Conservation (phyloP, 345 rosid species). For the Draba incana region DNA sequence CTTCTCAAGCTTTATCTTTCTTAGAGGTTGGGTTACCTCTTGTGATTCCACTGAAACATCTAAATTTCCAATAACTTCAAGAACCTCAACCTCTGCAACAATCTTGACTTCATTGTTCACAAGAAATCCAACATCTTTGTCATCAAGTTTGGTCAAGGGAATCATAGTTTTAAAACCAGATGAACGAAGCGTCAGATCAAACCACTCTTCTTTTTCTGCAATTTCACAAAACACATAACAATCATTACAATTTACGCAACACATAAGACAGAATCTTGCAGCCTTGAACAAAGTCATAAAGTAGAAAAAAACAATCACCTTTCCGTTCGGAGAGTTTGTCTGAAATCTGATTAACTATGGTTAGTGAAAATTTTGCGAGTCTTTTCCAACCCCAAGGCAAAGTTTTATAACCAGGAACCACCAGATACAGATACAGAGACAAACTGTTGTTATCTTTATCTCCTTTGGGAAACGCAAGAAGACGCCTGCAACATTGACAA, state of each 20-base stretch:
- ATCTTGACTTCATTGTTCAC: conserved; percentile 56
- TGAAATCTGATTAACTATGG: conserved; percentile 60
- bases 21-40: neutral
- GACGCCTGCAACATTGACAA: conserved; percentile 54
- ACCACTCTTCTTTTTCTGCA: conserved; percentile 13
- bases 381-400: conserved; percentile 81
- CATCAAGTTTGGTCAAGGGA: neutral
- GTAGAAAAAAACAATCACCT: too few relatives aligned
- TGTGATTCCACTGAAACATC: conserved; percentile 14
- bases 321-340: conserved; percentile 48
- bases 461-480: conserved; percentile 68
- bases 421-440: conserved; percentile 68
- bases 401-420: conserved; percentile 59
- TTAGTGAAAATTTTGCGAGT: conserved; percentile 62
- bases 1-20: neutral
- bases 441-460: conserved; percentile 50
- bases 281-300: too few relatives aligned
- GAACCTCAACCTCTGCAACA: conserved; percentile 62
- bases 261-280: too few relatives aligned
- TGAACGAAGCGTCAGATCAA: neutral
- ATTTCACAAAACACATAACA: conserved; percentile 20
- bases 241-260: conserved; percentile 46
- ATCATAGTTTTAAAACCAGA: neutral
- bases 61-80: conserved; percentile 2
- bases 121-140: conserved; percentile 33